Evolutionary conservation across 75 land plant genomes (phyloP), one percentile per base, ranked within the genome.

Genomic region (Gnetum montanum): DNA sequence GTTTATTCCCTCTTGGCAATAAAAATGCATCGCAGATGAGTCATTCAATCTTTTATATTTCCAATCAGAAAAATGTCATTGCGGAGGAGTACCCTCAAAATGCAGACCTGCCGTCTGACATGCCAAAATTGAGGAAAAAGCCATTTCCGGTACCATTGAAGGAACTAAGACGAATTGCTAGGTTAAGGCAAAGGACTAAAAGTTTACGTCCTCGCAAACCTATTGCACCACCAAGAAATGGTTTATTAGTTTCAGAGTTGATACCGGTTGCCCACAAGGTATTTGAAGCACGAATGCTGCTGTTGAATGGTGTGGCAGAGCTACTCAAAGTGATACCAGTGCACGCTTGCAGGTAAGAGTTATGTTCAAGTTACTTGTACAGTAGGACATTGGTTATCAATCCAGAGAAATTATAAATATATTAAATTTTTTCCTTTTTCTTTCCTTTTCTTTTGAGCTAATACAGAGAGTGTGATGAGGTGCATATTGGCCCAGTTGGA

Each of bases 401-500:
- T 6, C 54, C 23, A 26, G 30, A 26, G 8, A 40, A 15, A 15
- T 15, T 10, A 40, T 15, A 10, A 40, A 15, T 10, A 10, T 10
- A 15, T 15, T 15, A n/a, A n/a, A n/a, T n/a, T n/a, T n/a, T n/a
- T n/a, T n/a, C n/a, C n/a, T n/a, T n/a, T n/a, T n/a, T n/a, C 10
- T 15, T 10, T 40, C 12, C 41, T 10, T 40, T 40, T 40, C 41
- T 40, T 40, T 10, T 15, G 10, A n/a, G n/a, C n/a, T 53, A 53
- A 19, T 61, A 61, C 85, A 95, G 99, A 57, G 68, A 53, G 49
- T 95, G 99, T 64, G 63, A 73, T 45, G 99, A 95, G 48, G 65
- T 84, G 13, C 88, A 90, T 65, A 84, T 95, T 15, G 99, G 89
- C 6, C 69, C 66, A n/a, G 66, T 59, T 26, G 99, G 99, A 29